Percentiles rank a stretch among this genome's conserved stretches.
These are phyloP conservation scores for Berkeleyomyces basicola DNA, from an alignment of 2,329 filamentous ascomycete genomes.

Conservation along the genomic window DNA sequence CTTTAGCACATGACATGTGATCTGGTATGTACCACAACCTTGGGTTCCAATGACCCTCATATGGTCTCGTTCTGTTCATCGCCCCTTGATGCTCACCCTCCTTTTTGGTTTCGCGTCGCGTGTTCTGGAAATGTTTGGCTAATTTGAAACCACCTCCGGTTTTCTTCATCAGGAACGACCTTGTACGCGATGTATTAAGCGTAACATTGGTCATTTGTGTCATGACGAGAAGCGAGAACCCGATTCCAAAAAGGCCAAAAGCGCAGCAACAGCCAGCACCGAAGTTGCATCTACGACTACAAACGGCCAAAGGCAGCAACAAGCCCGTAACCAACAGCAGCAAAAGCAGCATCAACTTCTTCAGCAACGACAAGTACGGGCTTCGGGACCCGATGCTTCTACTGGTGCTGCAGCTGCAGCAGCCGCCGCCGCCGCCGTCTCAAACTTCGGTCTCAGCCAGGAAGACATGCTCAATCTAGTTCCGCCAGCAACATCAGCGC, in stretches of 20 bases:
- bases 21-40: slow-evolving; percentile 46
- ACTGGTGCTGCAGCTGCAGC: slow-evolving; percentile 15
- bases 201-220: slow-evolving; percentile 95
- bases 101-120: slow-evolving; percentile 11
- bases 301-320: slow-evolving; percentile 18
- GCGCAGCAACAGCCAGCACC: slow-evolving; percentile 29
- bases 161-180: slow-evolving; percentile 57
- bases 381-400: background rate
- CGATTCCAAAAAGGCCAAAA: slow-evolving; percentile 64
- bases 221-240: slow-evolving; percentile 91
- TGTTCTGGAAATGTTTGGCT: slow-evolving; percentile 16
- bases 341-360: slow-evolving; percentile 19
- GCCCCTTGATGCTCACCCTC: slow-evolving; percentile 15
- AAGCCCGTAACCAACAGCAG: slow-evolving; percentile 17
- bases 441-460: slow-evolving; percentile 27
- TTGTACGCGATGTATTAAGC: slow-evolving; percentile 93
- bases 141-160: slow-evolving; percentile 17
- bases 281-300: background rate
- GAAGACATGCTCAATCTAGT: slow-evolving; percentile 47
- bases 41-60: slow-evolving; percentile 2
- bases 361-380: slow-evolving; percentile 16
- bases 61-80: background rate
- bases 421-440: slow-evolving; percentile 1
- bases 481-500: slow-evolving; percentile 52
- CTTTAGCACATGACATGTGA: slow-evolving; percentile 80